Evolutionary conservation across 495 filamentous ascomycete genomes (phyloP).

Genomic region (Viridothelium virens): DNA sequence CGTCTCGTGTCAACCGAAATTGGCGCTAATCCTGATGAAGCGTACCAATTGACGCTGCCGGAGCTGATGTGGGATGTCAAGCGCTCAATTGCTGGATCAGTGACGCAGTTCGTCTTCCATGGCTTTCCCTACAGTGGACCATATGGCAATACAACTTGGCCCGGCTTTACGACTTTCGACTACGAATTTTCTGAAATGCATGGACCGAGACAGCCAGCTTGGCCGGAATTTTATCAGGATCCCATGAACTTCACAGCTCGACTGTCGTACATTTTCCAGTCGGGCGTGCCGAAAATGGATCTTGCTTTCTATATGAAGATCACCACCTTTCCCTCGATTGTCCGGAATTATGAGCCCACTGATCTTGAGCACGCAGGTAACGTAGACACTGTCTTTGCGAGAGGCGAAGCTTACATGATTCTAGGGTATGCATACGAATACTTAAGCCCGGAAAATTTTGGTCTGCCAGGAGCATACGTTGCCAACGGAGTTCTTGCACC

Average conservation of each 20-base stretch:
- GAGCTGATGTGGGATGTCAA: conserved; percentile 23
- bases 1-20: conserved; percentile 26
- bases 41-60: conserved; percentile 20
- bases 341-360: conserved; percentile 13
- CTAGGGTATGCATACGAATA: conserved; percentile 45
- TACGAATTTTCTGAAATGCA: conserved; percentile 42
- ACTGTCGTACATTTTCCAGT: conserved; percentile 35
- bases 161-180: conserved; percentile 42
- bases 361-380: conserved; percentile 15
- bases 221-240: conserved; percentile 36
- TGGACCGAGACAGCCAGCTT: conserved; percentile 40
- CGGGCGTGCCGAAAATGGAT: conserved; percentile 39
- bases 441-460: conserved; percentile 43
- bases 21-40: conserved; percentile 16
- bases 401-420: background rate
- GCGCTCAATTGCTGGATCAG: conserved; percentile 36
- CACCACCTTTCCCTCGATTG: conserved; percentile 16
- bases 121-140: conserved; percentile 39
- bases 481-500: conserved; percentile 35
- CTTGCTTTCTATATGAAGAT: conserved; percentile 34
- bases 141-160: conserved; percentile 42
- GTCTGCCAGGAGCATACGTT: conserved; percentile 33
- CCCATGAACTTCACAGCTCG: conserved; percentile 38
- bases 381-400: no score
- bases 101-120: conserved; percentile 44